phyloP scores from a whole-genome alignment of 305 asterid genomes.

The Rubia peregrina region DNA sequence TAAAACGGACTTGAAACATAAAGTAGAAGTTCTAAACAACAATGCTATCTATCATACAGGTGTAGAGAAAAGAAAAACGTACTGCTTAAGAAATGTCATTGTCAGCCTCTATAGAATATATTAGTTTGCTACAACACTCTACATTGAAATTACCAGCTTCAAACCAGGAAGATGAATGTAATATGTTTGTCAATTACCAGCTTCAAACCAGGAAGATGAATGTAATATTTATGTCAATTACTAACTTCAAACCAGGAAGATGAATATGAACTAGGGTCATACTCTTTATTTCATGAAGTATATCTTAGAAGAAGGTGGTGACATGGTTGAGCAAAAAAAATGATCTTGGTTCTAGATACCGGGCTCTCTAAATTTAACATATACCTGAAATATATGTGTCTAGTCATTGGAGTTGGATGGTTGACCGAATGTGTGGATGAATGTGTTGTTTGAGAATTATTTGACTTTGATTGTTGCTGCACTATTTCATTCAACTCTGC shows the following conservation, averaged over 20 bases:
- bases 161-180: no score
- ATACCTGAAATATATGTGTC: neutral
- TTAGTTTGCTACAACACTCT: neutral
- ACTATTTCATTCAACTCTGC: neutral
- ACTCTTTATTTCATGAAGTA: no score
- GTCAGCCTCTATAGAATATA: neutral
- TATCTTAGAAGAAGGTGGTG: no score
- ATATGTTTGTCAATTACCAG: neutral
- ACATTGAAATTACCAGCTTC: conserved; percentile 3
- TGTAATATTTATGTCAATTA: neutral
- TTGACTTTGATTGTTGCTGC: neutral
- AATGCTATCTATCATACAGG: neutral
- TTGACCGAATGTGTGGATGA: neutral
- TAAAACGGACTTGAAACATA: neutral
- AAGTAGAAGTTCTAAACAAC: neutral
- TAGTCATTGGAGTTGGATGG: neutral
- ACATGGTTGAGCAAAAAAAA: neutral
- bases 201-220: neutral
- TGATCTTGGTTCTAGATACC: neutral
- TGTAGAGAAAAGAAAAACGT: neutral
- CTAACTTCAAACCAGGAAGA: neutral
- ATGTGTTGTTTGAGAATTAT: neutral
- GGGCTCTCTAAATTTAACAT: neutral
- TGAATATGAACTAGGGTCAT: neutral
- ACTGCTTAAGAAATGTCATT: neutral